These are phyloP conservation scores for Botrytis fragariae DNA, from an alignment of 2,329 filamentous ascomycete genomes.

Conservation along the genomic window DNA sequence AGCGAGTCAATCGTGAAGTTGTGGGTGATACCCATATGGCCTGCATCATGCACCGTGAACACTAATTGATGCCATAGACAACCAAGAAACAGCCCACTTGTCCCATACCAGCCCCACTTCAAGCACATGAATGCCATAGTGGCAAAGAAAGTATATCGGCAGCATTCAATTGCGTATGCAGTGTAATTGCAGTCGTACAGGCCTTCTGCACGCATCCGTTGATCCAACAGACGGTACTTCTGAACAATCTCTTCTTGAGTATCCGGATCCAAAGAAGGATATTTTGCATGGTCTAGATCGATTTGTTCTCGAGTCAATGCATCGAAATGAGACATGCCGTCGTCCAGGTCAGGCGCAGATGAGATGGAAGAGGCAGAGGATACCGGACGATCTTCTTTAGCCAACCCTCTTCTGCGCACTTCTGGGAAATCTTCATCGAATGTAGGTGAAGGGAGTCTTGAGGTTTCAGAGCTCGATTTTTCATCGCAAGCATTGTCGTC, in stretches of 20 bases:
- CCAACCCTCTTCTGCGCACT: conserved; percentile 27
- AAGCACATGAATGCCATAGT: conserved; percentile 60
- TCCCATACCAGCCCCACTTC: conserved; percentile 61
- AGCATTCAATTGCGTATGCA: conserved; percentile 71
- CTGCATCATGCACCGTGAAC: conserved; percentile 91
- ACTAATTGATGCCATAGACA: conserved; percentile 91
- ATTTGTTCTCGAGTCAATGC: conserved; percentile 72
- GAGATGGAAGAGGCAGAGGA: conserved; percentile 53
- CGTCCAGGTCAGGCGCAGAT: conserved; percentile 53
- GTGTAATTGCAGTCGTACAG: conserved; percentile 83
- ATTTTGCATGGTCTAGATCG: conserved; percentile 72
- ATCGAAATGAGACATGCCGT: conserved; percentile 67
- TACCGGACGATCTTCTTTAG: conserved; percentile 27
- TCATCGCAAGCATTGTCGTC: conserved; percentile 32
- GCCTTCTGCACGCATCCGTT: conserved; percentile 68
- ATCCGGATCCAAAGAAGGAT: conserved; percentile 70
- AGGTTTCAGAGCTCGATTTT: conserved; percentile 31
- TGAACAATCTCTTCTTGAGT: conserved; percentile 73
- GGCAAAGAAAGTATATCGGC: conserved; percentile 70
- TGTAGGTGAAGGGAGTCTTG: conserved; percentile 37
- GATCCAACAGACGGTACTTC: conserved; percentile 78
- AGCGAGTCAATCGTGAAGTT: conserved; percentile 77
- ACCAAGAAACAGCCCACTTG: conserved; percentile 73
- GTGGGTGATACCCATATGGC: conserved; percentile 97
- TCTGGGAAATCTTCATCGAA: conserved; percentile 34